Evolutionary conservation across 768 basidiomycete genomes (phyloP), one percentile per base, ranked within the genome.

Genomic region (Suillus weaverae): DNA sequence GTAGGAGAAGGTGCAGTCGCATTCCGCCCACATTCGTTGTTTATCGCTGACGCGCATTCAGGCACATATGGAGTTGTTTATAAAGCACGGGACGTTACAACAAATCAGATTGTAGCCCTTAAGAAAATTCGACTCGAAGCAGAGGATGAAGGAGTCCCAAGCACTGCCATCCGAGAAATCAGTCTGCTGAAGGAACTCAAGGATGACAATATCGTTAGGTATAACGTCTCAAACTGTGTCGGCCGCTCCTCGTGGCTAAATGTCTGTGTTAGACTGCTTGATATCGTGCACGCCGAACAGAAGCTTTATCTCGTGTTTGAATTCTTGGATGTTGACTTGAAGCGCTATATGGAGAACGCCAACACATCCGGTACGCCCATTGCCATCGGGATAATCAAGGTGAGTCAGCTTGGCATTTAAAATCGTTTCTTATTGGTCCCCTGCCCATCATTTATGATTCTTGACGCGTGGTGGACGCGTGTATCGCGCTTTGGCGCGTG

Each of bases 81-180:
- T 85, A 97, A 98, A 78, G 97, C 97, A 46, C 86, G 88, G 69
- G 96, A 99, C 75, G 79, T 87, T 67, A 84, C 79, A 54, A 90
- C 85, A 10, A 91, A 91, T 74, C 79, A 87, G 70, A 88, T 98
- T 69, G 97, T 99, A 60, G 97, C 97, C 30, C 83, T 99, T 69
- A 99, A 99, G 88, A 99, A 99, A 85, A 99, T 99, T 74, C 83
- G 97, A 46, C 87, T 99, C 33, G 97, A 99, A 76, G 95, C 95
- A 20, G 97, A 99, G 78, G 97, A 99, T 73, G 97, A 99, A 77
- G 97, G 97, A 55, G 97, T 99, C 26, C 97, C 97, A 10, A 94
- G 91, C 68, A 99, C 97, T 5, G 96, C 97, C 62, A 99, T 99
- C 72, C 87, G 97, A 60, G 97, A 99, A 82, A 99, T 99, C 78